Evolutionary conservation across 352 stramenopile species (phyloP).

Genomic region (Globisporangium megalacanthum): DNA sequence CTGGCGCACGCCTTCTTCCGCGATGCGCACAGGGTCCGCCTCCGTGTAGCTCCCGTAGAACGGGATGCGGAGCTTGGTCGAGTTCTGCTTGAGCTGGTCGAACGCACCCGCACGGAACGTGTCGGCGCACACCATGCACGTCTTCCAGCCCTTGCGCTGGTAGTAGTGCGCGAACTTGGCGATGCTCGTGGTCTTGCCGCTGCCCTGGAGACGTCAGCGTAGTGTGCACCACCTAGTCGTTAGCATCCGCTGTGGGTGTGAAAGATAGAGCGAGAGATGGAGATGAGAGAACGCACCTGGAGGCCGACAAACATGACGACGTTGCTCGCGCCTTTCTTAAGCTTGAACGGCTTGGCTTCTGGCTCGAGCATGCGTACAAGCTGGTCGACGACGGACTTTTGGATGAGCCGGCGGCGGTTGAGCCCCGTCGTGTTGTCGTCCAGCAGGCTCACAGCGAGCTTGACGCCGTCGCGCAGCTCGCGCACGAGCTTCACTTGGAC

Average conservation of each 20-base stretch:
- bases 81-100: slow-evolving; percentile 99
- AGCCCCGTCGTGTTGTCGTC: slow-evolving; percentile 68
- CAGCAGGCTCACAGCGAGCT: slow-evolving; percentile 73
- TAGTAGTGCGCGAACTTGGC: slow-evolving; percentile 99
- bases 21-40: slow-evolving; percentile 97
- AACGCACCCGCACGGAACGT: slow-evolving; percentile 98
- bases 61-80: slow-evolving; percentile 96
- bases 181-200: slow-evolving; percentile 99
- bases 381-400: slow-evolving; percentile 89
- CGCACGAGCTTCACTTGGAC: slow-evolving; percentile 88
- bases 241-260: not conserved
- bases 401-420: slow-evolving; percentile 87
- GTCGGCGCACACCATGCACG: slow-evolving; percentile 99
- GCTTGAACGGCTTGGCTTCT: slow-evolving; percentile 83
- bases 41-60: slow-evolving; percentile 99
- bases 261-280: not conserved
- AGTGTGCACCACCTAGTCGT: slow-evolving; percentile 1
- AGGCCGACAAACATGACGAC: slow-evolving; percentile 93
- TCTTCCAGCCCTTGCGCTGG: slow-evolving; percentile 97
- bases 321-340: slow-evolving; percentile 89
- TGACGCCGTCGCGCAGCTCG: slow-evolving; percentile 87
- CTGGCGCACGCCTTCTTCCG: slow-evolving; percentile 95
- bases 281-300: slow-evolving; percentile 13
- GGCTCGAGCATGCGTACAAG: slow-evolving; percentile 87
- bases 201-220: slow-evolving; percentile 64